Evolutionary conservation across 495 filamentous ascomycete genomes (phyloP).

Genomic region (Penicillium ochrochloron): DNA sequence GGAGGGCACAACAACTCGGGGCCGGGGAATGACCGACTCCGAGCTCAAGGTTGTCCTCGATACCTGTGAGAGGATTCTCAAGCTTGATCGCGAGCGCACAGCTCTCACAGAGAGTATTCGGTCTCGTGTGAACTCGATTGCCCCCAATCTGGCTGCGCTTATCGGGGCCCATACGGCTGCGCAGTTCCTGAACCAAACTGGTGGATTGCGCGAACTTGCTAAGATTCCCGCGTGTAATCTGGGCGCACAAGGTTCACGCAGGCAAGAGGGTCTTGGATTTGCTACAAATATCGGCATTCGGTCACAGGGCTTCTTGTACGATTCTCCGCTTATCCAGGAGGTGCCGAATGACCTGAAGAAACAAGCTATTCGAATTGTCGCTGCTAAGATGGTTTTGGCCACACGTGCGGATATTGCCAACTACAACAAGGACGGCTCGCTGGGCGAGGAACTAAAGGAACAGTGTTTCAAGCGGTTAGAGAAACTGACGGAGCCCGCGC

Average conservation of each 20-base stretch:
- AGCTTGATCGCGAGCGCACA: slow-evolving; percentile 84
- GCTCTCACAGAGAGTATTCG: slow-evolving; percentile 94
- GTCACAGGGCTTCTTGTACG: slow-evolving; percentile 92
- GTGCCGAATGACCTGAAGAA: slow-evolving; percentile 86
- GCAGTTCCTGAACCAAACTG: slow-evolving; percentile 91
- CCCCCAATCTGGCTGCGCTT: slow-evolving; percentile 90
- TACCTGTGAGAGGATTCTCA: slow-evolving; percentile 85
- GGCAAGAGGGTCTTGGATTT: slow-evolving; percentile 79
- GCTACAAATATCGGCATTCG: slow-evolving; percentile 93
- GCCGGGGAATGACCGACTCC: slow-evolving; percentile 70
- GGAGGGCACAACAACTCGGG: slow-evolving; percentile 87
- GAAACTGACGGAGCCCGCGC: slow-evolving; percentile 91
- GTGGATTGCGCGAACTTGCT: slow-evolving; percentile 84
- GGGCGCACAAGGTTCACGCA: slow-evolving; percentile 84
- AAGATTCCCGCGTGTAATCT: slow-evolving; percentile 94
- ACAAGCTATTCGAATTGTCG: slow-evolving; percentile 94
- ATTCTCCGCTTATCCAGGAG: slow-evolving; percentile 82
- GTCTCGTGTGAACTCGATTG: slow-evolving; percentile 94
- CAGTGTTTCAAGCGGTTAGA: slow-evolving; percentile 88
- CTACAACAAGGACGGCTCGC: slow-evolving; percentile 76
- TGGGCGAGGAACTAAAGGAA: slow-evolving; percentile 80
- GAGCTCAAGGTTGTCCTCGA: slow-evolving; percentile 76
- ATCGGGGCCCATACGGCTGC: slow-evolving; percentile 95
- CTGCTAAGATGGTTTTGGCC: slow-evolving; percentile 90
- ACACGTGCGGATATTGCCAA: slow-evolving; percentile 89